These are phyloP conservation scores for Cyathus striatus DNA, from an alignment of 768 basidiomycete species.

Conservation along the genomic window DNA sequence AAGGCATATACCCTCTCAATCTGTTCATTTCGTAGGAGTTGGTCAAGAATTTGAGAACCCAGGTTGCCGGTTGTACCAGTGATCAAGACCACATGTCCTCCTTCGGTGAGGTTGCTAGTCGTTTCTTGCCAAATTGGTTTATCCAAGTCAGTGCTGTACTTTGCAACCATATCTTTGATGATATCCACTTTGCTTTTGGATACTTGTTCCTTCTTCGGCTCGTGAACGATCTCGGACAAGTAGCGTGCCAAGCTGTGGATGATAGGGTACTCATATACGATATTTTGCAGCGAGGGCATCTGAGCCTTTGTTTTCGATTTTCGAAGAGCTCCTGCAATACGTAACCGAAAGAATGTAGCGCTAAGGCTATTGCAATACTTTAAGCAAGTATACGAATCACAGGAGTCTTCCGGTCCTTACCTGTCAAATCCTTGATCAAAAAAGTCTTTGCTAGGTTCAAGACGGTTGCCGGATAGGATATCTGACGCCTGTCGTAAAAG, in stretches of 20 bases:
- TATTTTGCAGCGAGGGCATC: slow-evolving; percentile 13
- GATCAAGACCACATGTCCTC: slow-evolving; percentile 22
- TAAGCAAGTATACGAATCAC: neutral
- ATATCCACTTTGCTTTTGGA: slow-evolving; percentile 4
- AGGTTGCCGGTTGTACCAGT: slow-evolving; percentile 37
- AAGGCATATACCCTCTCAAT: slow-evolving; percentile 26
- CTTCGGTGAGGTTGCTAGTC: neutral
- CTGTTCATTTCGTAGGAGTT: slow-evolving; percentile 14
- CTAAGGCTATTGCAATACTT: slow-evolving; percentile 11
- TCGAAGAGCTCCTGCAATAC: slow-evolving; percentile 30
- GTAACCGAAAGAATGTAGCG: slow-evolving; percentile 21
- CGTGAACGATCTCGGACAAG: too few species aligned
- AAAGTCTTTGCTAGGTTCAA: slow-evolving; percentile 13
- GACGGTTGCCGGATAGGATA: slow-evolving; percentile 18
- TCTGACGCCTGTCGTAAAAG: slow-evolving; percentile 13
- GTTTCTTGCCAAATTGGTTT: neutral
- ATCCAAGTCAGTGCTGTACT: slow-evolving; percentile 19
- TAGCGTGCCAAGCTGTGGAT: slow-evolving; percentile 16
- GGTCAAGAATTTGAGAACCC: slow-evolving; percentile 27
- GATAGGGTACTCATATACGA: slow-evolving; percentile 20
- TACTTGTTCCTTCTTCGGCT: slow-evolving; percentile 6
- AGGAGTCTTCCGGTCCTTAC: slow-evolving; percentile 5
- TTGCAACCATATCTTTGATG: slow-evolving; percentile 35
- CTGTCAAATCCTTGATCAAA: slow-evolving; percentile 25
- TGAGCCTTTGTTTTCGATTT: slow-evolving; percentile 10